Evolutionary conservation across 192 early-diverging fungal species (phyloP).

Genomic region (Coemansia sp.): DNA sequence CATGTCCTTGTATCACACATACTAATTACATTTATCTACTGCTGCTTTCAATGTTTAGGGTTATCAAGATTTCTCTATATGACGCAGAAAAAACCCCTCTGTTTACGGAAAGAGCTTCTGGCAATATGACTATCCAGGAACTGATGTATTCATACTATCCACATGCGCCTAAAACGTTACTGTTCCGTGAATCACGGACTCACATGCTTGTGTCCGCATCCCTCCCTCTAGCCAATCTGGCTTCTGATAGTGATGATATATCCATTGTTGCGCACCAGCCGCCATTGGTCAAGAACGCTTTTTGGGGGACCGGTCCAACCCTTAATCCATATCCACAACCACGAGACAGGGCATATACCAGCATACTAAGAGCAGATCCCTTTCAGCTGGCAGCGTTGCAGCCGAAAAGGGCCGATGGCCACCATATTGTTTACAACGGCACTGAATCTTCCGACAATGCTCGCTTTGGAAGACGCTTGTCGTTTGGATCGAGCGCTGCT

Average conservation of each 20-base stretch:
- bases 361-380: not conserved
- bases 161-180: constrained; percentile 21
- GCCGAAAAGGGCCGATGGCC: not conserved
- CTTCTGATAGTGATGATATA: not conserved
- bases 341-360: not conserved
- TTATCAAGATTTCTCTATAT: constrained; percentile 11
- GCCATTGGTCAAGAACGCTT: not conserved
- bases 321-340: not conserved
- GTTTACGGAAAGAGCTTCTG: constrained; percentile 16
- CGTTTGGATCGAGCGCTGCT: not conserved
- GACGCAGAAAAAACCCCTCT: constrained; percentile 19
- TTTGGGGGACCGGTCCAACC: not conserved
- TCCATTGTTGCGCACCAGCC: constrained; percentile 13
- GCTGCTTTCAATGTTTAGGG: constrained; percentile 11
- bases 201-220: constrained; percentile 21
- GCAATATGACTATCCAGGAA: constrained; percentile 26
- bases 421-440: not conserved
- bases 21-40: not conserved
- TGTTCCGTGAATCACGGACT: constrained; percentile 27
- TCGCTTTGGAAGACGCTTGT: not conserved
- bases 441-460: not conserved
- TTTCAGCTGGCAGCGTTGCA: not conserved
- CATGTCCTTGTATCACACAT: not conserved
- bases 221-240: constrained; percentile 14
- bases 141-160: constrained; percentile 35